phyloP scores from a whole-genome alignment of 2,329 filamentous ascomycete genomes.

The Zalaria obscura region DNA sequence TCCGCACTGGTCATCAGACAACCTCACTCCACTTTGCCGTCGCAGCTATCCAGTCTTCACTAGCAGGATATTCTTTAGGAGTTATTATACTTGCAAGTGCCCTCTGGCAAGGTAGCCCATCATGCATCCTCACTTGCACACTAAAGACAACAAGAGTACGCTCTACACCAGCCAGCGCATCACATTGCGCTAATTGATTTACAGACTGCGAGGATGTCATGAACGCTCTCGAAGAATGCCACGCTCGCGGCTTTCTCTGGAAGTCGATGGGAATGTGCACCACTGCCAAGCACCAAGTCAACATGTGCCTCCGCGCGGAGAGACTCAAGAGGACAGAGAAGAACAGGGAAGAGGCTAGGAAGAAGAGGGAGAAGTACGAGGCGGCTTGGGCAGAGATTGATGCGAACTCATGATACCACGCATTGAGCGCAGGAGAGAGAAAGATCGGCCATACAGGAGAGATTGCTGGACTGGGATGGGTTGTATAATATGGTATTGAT shows the following conservation, averaged over 20 bases:
- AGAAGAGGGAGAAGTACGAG: slow-evolving; percentile 61
- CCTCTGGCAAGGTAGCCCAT: slow-evolving; percentile 6
- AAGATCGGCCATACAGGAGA: not conserved
- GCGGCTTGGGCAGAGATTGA: slow-evolving; percentile 69
- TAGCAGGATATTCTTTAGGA: no score
- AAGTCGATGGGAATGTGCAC: slow-evolving; percentile 88
- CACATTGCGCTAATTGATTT: slow-evolving; percentile 1
- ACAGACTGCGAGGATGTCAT: slow-evolving; percentile 91
- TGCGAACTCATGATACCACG: slow-evolving; percentile 42
- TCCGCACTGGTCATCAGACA: not conserved
- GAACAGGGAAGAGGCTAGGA: slow-evolving; percentile 58
- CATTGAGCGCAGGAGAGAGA: not conserved
- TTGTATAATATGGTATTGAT: not conserved
- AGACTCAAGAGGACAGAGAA: slow-evolving; percentile 61
- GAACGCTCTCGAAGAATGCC: slow-evolving; percentile 86
- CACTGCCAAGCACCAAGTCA: slow-evolving; percentile 68
- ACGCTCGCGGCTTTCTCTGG: slow-evolving; percentile 81
- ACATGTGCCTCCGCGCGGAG: slow-evolving; percentile 69
- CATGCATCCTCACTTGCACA: slow-evolving; percentile 98
- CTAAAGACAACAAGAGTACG: slow-evolving; percentile 76
- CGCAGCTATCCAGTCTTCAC: no score
- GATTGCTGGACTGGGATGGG: not conserved
- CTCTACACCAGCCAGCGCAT: slow-evolving; percentile 5
- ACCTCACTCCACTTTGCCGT: no score
- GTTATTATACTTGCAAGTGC: no score